Evolutionary conservation across 495 filamentous ascomycete species (phyloP), one percentile per base, ranked within the genome.

Genomic region (Pseudoneurospora amorphoporcata): DNA sequence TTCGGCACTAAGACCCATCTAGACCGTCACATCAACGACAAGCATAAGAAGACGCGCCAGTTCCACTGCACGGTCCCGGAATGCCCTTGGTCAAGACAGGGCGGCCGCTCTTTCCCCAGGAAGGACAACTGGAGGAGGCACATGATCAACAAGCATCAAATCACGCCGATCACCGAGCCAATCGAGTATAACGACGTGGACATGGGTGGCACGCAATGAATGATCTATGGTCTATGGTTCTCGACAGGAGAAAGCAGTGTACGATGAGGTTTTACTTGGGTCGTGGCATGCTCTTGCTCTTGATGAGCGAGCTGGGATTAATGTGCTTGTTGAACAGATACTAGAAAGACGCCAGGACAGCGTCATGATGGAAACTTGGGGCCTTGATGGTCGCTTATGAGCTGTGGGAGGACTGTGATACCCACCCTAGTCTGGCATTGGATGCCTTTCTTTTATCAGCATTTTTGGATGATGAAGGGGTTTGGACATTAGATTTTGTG

Each of bases 1-100:
- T 86, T 86, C 70, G 84, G 84, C 69, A 86, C 84, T n/a, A 84
- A 85, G 72, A 86, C 84, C 42, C 84, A 86, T 71, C 78, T 86
- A 29, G 82, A 84, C 68, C 83, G 84, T 8, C 84, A 86, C 76
- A 82, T 86, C 78, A 86, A 86, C 75, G 84, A 86, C 73, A 82
- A 83, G 74, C 84, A 86, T 76, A 70, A 75, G 61, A 86, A 85
- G 78, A 81, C 82, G n/a, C 83, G 83, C 71, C 81, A 82, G 58
- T 86, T 83, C 40, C 82, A 84, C 73, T 86, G 84, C 76, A 84
- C 78, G 9, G 76, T 81, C 14, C 76, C 77, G 5, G 81, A 82
- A 8, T 86, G 84, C 73, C 77, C 79, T n/a, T 86, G 82, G 70
- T 86, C 81, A 32, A 79, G 77, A 42, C 74, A 75, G 32, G 84